Evolutionary conservation across 305 asterid species (phyloP), one percentile per base, ranked within the genome.

Genomic region (Rubia tinctorum): DNA sequence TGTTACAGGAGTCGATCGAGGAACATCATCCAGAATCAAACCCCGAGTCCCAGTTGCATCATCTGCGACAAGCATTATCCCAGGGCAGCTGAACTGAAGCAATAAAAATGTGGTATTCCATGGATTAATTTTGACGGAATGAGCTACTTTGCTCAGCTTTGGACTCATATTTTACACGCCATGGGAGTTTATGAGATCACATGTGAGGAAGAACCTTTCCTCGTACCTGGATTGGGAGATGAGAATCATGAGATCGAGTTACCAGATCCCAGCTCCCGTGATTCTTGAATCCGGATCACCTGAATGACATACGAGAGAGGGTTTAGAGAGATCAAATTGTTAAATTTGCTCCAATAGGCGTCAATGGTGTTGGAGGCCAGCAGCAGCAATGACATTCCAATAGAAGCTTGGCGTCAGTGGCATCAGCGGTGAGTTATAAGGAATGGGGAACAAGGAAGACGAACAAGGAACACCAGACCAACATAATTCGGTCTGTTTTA

Each of bases 41-140:
- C 22, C 2, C 82, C 79, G 8, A 39, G 65, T 34, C 88, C 96
- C 12, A 69, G 77, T 51, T 87, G 93, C 84, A 62, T 87, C 42
- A 78, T 89, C 3, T 78, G 78, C 11, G 95, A 91, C 76, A 85
- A 82, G 60, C 51, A 77, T 76, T 27, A 86, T 2, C 27, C 79
- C 0, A 88, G 91, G 90, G 83, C 85, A 0, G 71, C 79, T 0
- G 55, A 82, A 13, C 79, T 0, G 55, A 82, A 13, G 67, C 73
- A 7, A 80, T 85, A 6, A 5, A 80, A 51, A 37, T 77, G 81
- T 18, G 2, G 27, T 0, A 78, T 89, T 8, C 91, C 92, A 1
- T 71, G 93, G 83, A 43, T 91, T 37, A 58, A 82, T 3, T 91
- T 91, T 45, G 84, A 86, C 34, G 93, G 93, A 44, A 84, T 79